Evolutionary conservation across 352 stramenopile species (phyloP).

Genomic region (Phytophthora podocarpi): DNA sequence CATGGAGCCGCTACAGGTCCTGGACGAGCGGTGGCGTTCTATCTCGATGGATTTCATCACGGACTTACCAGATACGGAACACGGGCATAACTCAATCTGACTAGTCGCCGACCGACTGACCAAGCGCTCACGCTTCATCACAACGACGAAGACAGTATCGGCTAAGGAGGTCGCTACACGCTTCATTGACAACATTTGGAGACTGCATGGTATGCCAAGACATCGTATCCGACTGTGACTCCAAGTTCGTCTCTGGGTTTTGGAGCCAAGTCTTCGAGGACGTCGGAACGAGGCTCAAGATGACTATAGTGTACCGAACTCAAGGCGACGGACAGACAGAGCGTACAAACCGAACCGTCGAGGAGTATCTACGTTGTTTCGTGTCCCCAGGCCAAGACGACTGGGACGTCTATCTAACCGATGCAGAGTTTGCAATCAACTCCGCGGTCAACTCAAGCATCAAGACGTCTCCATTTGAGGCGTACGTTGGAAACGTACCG

Average conservation of each 20-base stretch:
- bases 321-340: no score
- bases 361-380: not conserved
- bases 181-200: conserved; percentile 8
- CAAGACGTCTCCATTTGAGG: not conserved
- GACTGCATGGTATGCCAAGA: conserved; percentile 1
- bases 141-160: conserved; percentile 5
- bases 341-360: no score
- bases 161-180: not conserved
- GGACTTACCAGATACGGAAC: conserved; percentile 7
- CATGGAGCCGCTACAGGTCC: conserved; percentile 6
- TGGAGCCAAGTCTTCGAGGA: no score
- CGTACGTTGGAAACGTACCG: not conserved
- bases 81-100: not conserved
- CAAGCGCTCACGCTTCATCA: conserved; percentile 4
- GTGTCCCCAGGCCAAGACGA: no score
- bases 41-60: conserved; percentile 18
- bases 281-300: no score
- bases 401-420: no score
- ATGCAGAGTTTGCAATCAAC: not conserved
- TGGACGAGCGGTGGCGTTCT: conserved; percentile 10
- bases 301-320: conserved; percentile 1
- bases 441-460: not conserved
- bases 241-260: no score
- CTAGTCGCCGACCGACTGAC: conserved; percentile 5
- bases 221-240: no score